Percentiles rank a stretch among this genome's conserved stretches.
Conservation (phyloP, 2,329 filamentous ascomycete species). For the Leptodontidium sp. region DNA sequence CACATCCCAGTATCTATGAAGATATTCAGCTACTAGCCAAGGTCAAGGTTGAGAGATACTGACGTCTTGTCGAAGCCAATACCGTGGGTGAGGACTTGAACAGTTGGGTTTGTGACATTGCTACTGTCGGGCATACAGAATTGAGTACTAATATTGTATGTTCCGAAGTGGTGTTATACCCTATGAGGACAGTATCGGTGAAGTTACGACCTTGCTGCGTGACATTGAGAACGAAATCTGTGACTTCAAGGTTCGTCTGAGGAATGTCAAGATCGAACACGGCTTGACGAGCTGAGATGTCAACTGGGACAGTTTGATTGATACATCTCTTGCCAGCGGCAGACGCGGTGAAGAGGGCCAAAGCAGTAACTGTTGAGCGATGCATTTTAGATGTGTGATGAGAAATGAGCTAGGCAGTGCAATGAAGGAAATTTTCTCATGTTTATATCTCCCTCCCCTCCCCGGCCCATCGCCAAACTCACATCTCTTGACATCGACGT, state of each 20-base stretch:
- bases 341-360: conserved; percentile 29
- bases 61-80: conserved; percentile 61
- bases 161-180: conserved; percentile 58
- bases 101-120: conserved; percentile 41
- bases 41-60: conserved; percentile 16
- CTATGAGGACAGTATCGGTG: conserved; percentile 53
- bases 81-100: conserved; percentile 62
- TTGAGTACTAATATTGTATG: conserved; percentile 65
- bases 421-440: background rate
- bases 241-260: conserved; percentile 62
- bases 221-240: conserved; percentile 61
- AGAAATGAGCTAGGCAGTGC: background rate
- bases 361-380: conserved; percentile 21
- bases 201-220: conserved; percentile 60
- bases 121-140: conserved; percentile 65
- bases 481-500: background rate
- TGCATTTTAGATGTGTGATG: conserved; percentile 24
- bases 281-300: conserved; percentile 61
- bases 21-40: background rate
- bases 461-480: background rate
- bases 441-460: conserved; percentile 5
- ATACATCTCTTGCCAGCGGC: conserved; percentile 49
- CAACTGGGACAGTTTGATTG: conserved; percentile 64
- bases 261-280: conserved; percentile 60
- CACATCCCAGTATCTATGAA: conserved; percentile 66